Evolutionary conservation across 2,329 filamentous ascomycete species (phyloP).

Genomic region (Magnaporthiopsis incrustans): DNA sequence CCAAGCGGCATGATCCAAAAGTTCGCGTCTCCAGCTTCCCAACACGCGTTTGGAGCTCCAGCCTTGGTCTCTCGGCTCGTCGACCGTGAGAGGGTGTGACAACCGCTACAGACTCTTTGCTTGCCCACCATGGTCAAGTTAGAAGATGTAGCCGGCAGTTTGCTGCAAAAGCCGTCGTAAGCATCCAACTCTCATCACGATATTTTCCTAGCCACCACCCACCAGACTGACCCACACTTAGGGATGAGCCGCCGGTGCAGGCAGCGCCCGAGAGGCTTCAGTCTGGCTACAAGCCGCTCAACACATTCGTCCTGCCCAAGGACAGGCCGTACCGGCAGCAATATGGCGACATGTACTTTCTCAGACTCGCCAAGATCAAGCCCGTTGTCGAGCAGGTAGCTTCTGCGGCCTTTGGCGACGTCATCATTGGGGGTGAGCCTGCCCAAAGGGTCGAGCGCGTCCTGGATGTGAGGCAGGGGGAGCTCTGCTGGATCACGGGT

Average conservation of each 20-base stretch:
- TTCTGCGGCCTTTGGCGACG: conserved; percentile 65
- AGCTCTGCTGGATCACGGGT: conserved; percentile 90
- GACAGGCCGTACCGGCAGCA: conserved; percentile 81
- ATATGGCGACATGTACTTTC: conserved; percentile 95
- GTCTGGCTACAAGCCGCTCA: conserved; percentile 63
- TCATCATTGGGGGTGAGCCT: conserved; percentile 66
- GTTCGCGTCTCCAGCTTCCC: neutral
- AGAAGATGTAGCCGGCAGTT: conserved; percentile 31
- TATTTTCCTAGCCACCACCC: neutral
- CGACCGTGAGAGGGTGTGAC: neutral
- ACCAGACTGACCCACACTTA: neutral
- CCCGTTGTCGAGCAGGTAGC: conserved; percentile 72
- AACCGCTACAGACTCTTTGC: conserved; percentile 8
- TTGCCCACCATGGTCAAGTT: conserved; percentile 32
- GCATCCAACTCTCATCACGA: neutral
- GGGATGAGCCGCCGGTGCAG: neutral
- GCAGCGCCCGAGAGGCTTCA: conserved; percentile 31
- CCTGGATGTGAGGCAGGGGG: conserved; percentile 88
- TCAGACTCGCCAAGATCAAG: conserved; percentile 82
- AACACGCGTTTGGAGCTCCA: neutral
- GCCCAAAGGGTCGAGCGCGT: conserved; percentile 77
- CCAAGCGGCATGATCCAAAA: neutral
- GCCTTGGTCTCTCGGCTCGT: neutral
- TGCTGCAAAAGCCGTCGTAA: conserved; percentile 43
- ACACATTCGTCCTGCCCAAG: conserved; percentile 65